Conservation (phyloP, 176 grass and related monocot genomes). For the Canna indica region DNA sequence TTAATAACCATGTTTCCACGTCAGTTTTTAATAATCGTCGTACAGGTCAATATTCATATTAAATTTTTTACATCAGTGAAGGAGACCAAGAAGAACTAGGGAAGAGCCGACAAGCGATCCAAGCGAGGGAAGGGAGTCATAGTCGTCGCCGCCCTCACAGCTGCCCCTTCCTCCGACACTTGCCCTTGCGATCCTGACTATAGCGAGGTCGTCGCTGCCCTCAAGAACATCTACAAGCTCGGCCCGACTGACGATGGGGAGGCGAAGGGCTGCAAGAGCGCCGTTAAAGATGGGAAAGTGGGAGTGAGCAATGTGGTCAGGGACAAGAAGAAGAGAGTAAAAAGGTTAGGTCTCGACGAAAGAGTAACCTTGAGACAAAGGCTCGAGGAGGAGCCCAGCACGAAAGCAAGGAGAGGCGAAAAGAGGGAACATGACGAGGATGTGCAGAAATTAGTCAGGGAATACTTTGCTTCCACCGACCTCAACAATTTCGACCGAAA, state of each 20-base stretch:
- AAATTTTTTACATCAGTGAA: too few species aligned
- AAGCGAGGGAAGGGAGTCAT: neutral
- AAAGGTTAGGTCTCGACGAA: too few species aligned
- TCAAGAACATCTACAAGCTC: conserved; percentile 86
- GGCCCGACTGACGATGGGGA: conserved; percentile 48
- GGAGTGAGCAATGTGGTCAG: too few species aligned
- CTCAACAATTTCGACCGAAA: conserved; percentile 68
- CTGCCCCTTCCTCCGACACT: neutral
- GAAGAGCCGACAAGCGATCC: conserved; percentile 4
- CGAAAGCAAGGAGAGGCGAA: too few species aligned
- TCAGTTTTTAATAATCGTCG: too few species aligned
- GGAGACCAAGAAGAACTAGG: neutral
- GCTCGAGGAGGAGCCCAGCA: too few species aligned
- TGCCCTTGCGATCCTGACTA: conserved; percentile 43
- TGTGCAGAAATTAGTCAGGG: conserved; percentile 47
- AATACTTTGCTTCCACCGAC: conserved; percentile 50
- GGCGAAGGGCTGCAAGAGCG: neutral
- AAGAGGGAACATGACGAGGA: too few species aligned
- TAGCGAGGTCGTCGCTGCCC: conserved; percentile 58
- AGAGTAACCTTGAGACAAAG: too few species aligned
- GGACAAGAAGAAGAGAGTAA: too few species aligned
- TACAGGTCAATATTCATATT: too few species aligned
- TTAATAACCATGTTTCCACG: too few species aligned
- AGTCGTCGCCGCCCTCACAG: neutral
- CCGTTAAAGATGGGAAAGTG: conserved; percentile 16